Evolutionary conservation across 78 protist genomes (phyloP), one percentile per base, ranked within the genome.

Genomic region (Dictyostelium capitatum): DNA sequence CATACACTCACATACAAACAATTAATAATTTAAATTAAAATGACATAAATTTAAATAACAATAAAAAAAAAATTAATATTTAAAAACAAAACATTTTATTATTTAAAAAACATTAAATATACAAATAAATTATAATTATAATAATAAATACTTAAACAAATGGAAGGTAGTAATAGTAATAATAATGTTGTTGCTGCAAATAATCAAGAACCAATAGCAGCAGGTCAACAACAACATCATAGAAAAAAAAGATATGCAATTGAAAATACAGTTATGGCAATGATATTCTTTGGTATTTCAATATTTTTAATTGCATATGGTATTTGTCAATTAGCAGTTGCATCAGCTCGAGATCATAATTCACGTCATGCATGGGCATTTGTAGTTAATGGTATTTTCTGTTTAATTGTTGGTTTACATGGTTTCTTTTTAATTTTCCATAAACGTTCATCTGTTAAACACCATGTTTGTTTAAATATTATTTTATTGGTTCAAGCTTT

Each of bases 301-400:
- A 25, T 82, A 25, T 32, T 82, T 12, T n/a, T 82, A 3, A n/a
- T 82, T 3, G 53, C 28, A 10, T 72, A 70, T 77, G 93, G 93
- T 47, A 32, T 87, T 11, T 32, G 56, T 10, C 93, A 87, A 65
- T 77, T 87, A 77, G 83, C 70, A 30, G 41, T 69, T 15, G 70
- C 79, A 15, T 30, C 59, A 57, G 93, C 74, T 9, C 28, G 62
- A 19, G 53, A 87, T 54, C 72, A 37, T 32, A 25, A 20, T 12
- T 20, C 80, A 10, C 19, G 80, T n/a, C 83, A 87, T 77, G 19
- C 84, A 50, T 87, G 93, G 93, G 93, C 84, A 53, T 77, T 53
- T 64, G 14, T 54, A 14, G 84, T 78, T 15, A 74, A 87, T 87
- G 93, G 93, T 78, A 37, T 87, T 23, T 85, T 77, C 15, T 77